Base-by-base conservation (phyloP, 257 asterid genomes). In the Penstemon eatonii region DNA sequence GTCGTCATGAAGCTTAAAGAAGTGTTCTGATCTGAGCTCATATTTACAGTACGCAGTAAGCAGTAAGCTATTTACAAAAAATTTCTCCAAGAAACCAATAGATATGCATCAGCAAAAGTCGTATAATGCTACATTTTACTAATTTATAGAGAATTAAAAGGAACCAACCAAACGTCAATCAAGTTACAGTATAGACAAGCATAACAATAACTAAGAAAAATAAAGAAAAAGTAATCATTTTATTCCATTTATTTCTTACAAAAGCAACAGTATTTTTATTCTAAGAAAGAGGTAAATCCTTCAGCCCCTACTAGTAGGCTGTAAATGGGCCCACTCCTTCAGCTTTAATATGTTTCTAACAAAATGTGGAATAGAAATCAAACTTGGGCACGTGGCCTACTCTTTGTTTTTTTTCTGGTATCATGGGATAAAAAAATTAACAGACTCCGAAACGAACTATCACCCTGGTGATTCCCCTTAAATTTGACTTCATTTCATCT, bases 281-380 rank as follows among this genome's bases (percentile, higher is more conserved):
- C 33, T 25, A 25, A 25, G 33, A 25, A 25, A 25, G 33, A 2
- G 33, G 33, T 25, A 25, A 25, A 25, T 25, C 33, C 33, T 25
- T 25, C 33, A 25, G 33, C 33, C 10, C 8, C 36, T 4, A 52
- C 33, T 19, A 52, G 33, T 19, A 52, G 33, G 36, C 33, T n/a
- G 33, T 52, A 52, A 52, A 37, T 46, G 11, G 4, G 9, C 33
- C n/a, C 13, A 33, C 33, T 36, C 33, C 33, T 49, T 4, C 49
- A 41, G 66, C 42, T 52, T 67, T 60, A 19, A 55, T 46, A 18
- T 63, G 13, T n/a, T 57, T 65, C 67, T 5, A 9, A 37, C 60
- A 56, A 39, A 18, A 41, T 54, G n/a, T 10, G 50, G 0, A 73
- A 42, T 11, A 56, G 3, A 25, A 25, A 25, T 25, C 33, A 25